These are phyloP conservation scores for Arthrinium puccinioides DNA, from an alignment of 2,329 filamentous ascomycete genomes.

Conservation along the genomic window DNA sequence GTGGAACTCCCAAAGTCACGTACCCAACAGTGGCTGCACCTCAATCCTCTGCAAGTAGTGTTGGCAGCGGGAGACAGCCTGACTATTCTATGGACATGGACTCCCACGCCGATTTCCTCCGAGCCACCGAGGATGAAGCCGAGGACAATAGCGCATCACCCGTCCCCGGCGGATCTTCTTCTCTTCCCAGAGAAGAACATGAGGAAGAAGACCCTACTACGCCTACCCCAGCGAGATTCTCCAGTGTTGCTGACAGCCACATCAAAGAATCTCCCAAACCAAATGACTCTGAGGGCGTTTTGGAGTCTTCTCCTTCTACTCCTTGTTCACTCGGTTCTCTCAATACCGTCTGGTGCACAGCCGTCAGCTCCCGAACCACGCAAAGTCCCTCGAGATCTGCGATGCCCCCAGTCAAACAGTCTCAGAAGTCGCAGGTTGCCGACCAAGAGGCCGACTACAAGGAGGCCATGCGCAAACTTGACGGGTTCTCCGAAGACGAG, in stretches of 20 bases:
- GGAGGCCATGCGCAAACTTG: conserved; percentile 35
- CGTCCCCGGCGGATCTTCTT: not conserved
- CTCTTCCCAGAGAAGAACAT: not conserved
- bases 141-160: conserved; percentile 2
- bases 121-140: conserved; percentile 7
- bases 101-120: conserved; percentile 16
- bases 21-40: conserved; percentile 23
- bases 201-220: not conserved
- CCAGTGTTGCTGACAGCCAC: not conserved
- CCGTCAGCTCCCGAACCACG: conserved; percentile 26
- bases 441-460: conserved; percentile 31
- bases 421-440: conserved; percentile 10
- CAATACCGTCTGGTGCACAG: conserved; percentile 33
- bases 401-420: conserved; percentile 13
- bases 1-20: conserved; percentile 9
- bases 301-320: too few relatives aligned
- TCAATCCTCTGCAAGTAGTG: conserved; percentile 32
- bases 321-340: conserved; percentile 9
- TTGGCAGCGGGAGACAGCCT: conserved; percentile 41
- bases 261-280: not conserved
- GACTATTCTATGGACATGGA: conserved; percentile 33
- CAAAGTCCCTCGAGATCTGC: conserved; percentile 20
- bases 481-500: conserved; percentile 19
- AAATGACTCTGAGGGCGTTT: not conserved
- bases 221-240: not conserved